Conservation (phyloP, 2,329 filamentous ascomycete genomes). For the Fusarium sp. region DNA sequence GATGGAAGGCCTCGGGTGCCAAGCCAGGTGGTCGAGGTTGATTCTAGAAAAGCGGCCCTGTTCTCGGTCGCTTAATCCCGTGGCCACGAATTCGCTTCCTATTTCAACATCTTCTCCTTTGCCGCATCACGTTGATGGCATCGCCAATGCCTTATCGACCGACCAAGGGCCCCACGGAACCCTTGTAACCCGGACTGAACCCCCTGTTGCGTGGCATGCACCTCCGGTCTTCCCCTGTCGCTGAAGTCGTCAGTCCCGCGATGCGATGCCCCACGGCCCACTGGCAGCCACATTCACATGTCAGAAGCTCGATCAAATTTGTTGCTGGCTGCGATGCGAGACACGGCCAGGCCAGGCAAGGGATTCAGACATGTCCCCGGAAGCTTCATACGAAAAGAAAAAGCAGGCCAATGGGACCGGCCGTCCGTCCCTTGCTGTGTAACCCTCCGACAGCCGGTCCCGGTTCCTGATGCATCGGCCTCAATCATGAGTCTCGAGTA, state of each 20-base stretch:
- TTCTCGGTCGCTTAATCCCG: slow-evolving; percentile 7
- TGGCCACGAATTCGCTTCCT: slow-evolving; percentile 32
- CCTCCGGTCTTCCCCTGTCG: slow-evolving; percentile 29
- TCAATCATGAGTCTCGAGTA: slow-evolving; percentile 20
- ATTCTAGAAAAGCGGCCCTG: slow-evolving; percentile 37
- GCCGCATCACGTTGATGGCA: slow-evolving; percentile 32
- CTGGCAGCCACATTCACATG: slow-evolving; percentile 48
- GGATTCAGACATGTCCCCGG: slow-evolving; percentile 19
- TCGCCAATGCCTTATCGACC: slow-evolving; percentile 32
- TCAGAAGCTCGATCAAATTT: slow-evolving; percentile 27
- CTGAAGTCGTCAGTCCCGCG: slow-evolving; percentile 9
- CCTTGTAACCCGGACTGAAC: slow-evolving; percentile 6
- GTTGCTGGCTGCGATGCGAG: neutral
- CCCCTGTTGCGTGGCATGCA: slow-evolving; percentile 34
- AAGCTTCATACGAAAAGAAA: slow-evolving; percentile 16
- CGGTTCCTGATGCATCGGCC: slow-evolving; percentile 2
- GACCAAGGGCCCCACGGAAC: slow-evolving; percentile 14
- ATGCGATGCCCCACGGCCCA: slow-evolving; percentile 18
- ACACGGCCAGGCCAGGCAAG: slow-evolving; percentile 13
- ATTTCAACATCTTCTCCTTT: slow-evolving; percentile 28
- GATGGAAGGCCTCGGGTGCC: slow-evolving; percentile 34
- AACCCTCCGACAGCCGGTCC: slow-evolving; percentile 16
- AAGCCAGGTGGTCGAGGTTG: slow-evolving; percentile 27
- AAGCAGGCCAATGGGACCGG: neutral
- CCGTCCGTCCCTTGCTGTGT: neutral